These are phyloP conservation scores for Quercus ilex DNA, from an alignment of 306 rosid genomes.

Conservation along the genomic window DNA sequence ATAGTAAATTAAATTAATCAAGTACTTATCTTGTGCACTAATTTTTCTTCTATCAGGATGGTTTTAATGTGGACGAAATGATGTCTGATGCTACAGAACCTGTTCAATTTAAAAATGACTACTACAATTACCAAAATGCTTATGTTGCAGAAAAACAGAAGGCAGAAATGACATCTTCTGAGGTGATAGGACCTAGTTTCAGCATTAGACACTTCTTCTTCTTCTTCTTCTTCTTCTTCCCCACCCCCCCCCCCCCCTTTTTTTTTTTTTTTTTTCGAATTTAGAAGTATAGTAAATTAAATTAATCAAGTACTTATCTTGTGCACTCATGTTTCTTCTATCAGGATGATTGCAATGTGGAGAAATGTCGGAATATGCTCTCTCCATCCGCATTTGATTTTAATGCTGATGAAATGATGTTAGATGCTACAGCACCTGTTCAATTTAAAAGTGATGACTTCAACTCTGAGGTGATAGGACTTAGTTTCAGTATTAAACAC, in stretches of 20 bases:
- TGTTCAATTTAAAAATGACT: not conserved
- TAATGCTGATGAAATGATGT: not conserved
- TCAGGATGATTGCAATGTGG: too few species aligned
- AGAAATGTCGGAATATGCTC: too few species aligned
- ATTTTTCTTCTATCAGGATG: slow-evolving; percentile 32
- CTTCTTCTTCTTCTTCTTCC: too few species aligned
- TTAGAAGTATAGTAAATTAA: not conserved
- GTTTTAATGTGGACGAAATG: slow-evolving; percentile 3
- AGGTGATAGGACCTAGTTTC: slow-evolving; percentile 36
- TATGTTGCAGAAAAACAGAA: slow-evolving; percentile 22
- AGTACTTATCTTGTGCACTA: not conserved
- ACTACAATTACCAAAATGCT: slow-evolving; percentile 10
- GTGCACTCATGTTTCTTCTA: too few species aligned
- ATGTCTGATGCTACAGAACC: slow-evolving; percentile 11
- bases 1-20: too few species aligned
- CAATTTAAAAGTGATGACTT: not conserved
- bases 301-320: too few species aligned
- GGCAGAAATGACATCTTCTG: slow-evolving; percentile 11
- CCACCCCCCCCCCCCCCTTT: too few species aligned
- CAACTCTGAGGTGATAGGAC: slow-evolving; percentile 41
- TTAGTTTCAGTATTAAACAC: slow-evolving; percentile 20
- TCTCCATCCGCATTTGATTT: too few species aligned
- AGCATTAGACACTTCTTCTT: slow-evolving; percentile 16
- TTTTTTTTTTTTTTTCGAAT: not conserved
- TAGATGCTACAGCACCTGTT: slow-evolving; percentile 2